A percentile compares a stretch with the other conserved stretches of the same genome.
These are phyloP conservation scores for Musa acuminata DNA, from an alignment of 176 grass and related monocot species.

Conservation along the genomic window DNA sequence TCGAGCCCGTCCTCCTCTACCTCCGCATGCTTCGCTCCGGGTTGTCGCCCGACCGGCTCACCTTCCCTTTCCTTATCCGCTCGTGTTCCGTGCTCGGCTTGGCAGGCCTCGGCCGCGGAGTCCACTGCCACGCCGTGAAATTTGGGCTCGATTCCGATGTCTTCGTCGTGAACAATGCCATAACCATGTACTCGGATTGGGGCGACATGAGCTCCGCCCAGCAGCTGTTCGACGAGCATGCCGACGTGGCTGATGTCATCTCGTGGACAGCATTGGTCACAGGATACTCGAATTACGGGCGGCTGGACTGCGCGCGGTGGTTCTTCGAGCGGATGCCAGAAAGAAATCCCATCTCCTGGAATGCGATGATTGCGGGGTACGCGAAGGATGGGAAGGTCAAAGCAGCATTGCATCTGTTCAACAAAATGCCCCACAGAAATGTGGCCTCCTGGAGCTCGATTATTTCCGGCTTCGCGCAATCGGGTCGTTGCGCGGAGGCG, in stretches of 20 bases:
- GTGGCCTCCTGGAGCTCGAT: conserved; percentile 24
- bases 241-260: conserved; percentile 11
- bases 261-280: conserved; percentile 26
- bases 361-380: conserved; percentile 16
- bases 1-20: conserved; percentile 9
- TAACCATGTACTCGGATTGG: conserved; percentile 18
- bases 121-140: conserved; percentile 33
- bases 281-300: conserved; percentile 16
- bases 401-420: conserved; percentile 4
- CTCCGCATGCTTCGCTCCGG: conserved; percentile 18
- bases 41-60: conserved; percentile 33
- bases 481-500: conserved; percentile 10
- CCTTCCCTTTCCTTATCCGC: conserved; percentile 43
- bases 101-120: conserved; percentile 17
- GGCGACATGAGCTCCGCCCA: conserved; percentile 17
- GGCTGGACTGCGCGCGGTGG: conserved; percentile 11
- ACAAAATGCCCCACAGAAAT: conserved; percentile 20
- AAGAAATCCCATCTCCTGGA: conserved; percentile 19
- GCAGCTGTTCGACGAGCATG: conserved; percentile 19
- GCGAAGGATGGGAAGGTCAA: conserved; percentile 1
- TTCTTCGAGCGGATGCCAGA: conserved; percentile 21
- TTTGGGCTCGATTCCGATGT: conserved; percentile 18
- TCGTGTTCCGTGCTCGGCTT: conserved; percentile 3
- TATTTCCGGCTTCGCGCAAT: conserved; percentile 18
- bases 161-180: conserved; percentile 21